phyloP scores from a whole-genome alignment of 1,139 yeast genomes.

The Protomyces arabidopsidicola region DNA sequence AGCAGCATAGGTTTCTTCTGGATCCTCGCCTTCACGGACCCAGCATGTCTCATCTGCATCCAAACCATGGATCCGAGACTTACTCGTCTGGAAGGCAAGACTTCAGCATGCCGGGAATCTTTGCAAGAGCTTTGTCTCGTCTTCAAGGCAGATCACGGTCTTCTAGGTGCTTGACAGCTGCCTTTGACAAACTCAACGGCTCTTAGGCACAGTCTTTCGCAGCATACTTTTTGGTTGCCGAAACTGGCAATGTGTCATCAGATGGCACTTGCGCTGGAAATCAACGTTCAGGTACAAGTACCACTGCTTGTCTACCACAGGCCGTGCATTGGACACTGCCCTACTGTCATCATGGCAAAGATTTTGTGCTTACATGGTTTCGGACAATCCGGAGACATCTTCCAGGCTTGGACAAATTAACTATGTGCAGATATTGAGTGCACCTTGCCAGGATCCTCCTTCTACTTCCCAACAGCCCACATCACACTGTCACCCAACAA shows the following conservation, averaged over 20 bases:
- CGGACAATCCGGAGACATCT: conserved; percentile 13
- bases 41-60: no score
- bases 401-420: conserved; percentile 7
- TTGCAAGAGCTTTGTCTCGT: no score
- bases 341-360: background rate
- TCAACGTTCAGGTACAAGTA: background rate
- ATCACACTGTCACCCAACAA: conserved; percentile 11
- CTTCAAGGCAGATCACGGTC: no score
- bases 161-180: background rate
- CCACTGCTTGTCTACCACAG: background rate
- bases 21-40: no score
- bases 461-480: conserved; percentile 23
- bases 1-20: no score
- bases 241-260: background rate
- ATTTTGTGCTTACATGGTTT: conserved; percentile 23
- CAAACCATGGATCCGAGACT: no score
- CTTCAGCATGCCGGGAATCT: no score
- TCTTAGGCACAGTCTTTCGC: background rate
- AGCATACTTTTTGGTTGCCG: background rate
- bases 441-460: background rate
- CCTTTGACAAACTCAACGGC: background rate
- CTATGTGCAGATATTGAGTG: conserved; percentile 2
- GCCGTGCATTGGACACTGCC: background rate
- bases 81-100: no score
- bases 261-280: background rate